Evolutionary conservation across 2,329 filamentous ascomycete genomes (phyloP).

Genomic region (Botrytis galanthina): DNA sequence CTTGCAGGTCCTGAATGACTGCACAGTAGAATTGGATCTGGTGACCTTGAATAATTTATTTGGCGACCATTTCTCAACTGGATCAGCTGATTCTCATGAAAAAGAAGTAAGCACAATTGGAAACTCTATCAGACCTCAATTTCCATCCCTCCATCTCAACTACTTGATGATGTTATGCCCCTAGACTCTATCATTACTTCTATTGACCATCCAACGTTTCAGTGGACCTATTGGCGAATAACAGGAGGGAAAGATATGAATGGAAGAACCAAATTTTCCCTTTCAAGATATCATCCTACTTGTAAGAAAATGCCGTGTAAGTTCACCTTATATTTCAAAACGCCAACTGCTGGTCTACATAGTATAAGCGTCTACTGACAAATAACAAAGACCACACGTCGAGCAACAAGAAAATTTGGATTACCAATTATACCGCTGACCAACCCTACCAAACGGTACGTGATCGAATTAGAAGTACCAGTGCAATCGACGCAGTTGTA

Average conservation of each 20-base stretch:
- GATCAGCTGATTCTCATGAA: neutral
- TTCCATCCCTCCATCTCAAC: neutral
- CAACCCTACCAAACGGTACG: neutral
- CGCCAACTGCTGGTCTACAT: neutral
- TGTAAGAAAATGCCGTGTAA: neutral
- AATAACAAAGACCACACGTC: neutral
- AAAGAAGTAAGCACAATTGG: neutral
- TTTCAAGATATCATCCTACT: neutral
- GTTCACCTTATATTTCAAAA: neutral
- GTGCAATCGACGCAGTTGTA: neutral
- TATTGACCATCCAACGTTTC: neutral
- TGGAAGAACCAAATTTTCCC: neutral
- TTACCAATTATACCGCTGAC: neutral
- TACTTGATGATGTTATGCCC: neutral
- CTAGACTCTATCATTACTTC: neutral
- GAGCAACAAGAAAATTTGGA: neutral
- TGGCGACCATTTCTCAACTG: neutral
- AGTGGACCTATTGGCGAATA: neutral
- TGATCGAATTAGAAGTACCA: neutral
- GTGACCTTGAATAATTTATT: neutral
- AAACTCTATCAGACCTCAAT: neutral
- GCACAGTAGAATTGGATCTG: neutral
- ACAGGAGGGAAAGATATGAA: no score
- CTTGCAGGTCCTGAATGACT: neutral
- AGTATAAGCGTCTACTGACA: neutral